Evolutionary conservation across 176 grass and related monocot species (phyloP), one percentile per base, ranked within the genome.

Genomic region (Avena insularis): DNA sequence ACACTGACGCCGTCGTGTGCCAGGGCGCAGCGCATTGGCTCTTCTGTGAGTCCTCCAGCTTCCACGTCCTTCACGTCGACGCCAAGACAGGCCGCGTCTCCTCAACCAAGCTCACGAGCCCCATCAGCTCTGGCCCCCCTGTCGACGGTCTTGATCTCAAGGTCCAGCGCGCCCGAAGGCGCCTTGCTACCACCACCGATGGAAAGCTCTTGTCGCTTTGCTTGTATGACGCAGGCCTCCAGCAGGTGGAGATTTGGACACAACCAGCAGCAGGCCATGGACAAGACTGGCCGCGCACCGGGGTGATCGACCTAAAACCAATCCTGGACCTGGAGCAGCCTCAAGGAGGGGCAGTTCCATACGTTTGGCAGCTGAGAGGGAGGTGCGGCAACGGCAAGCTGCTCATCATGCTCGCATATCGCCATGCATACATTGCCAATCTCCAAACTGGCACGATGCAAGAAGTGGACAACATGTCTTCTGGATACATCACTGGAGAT

Each of bases 101-200:
- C 71, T 75, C 71, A 16, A 75, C 71, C 71, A 75, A 75, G 71
- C 71, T 75, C 46, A 75, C 3, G 12, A 75, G 71, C 71, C n/a
- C 71, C 71, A 29, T 74, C 5, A 74, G 71, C 11, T 3, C 45
- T 21, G n/a, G 10, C 5, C 13, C 64, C 13, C 27, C 6, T 6
- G 40, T 43, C 40, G 40, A 43, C 40, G 40, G 40, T 43, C 40
- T 43, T 19, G 19, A 73, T 25, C 70, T 49, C 71, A 16, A 3
- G 12, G n/a, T 27, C 46, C 45, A 50, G 45, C n/a, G 46, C 21
- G 71, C 4, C 46, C n/a, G 46, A 51, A 50, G n/a, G 11, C 71
- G 71, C 46, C 71, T 75, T 25, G 21, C 46, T 75, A 50, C 71
- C 71, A 75, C 71, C 46, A 1, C 46, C 46, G 71, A 75, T 15